A percentile compares a stretch with the other conserved stretches of the same genome.
Conservation (phyloP, 2,329 filamentous ascomycete genomes). For the Dactylellina sp. region DNA sequence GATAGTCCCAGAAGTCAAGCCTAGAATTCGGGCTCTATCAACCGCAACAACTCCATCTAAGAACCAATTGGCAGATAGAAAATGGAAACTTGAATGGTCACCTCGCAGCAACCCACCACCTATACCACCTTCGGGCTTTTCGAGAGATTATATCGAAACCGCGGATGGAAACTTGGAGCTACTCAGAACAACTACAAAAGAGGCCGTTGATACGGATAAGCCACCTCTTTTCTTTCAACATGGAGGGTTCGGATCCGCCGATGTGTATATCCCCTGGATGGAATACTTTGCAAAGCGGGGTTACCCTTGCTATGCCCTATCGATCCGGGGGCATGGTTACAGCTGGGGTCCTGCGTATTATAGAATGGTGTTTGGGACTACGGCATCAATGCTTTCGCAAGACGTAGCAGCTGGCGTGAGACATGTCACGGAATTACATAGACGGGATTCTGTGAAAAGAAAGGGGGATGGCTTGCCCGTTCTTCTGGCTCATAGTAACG, state of each 20-base stretch:
- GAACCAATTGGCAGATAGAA: slow-evolving; percentile 10
- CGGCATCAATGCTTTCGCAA: slow-evolving; percentile 52
- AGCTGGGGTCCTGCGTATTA: slow-evolving; percentile 68
- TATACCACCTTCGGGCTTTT: slow-evolving; percentile 9
- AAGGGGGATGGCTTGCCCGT: slow-evolving; percentile 58
- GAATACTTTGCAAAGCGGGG: slow-evolving; percentile 65
- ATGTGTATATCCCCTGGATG: slow-evolving; percentile 70
- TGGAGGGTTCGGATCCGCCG: slow-evolving; percentile 67
- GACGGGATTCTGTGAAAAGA: slow-evolving; percentile 61
- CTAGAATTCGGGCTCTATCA: neutral
- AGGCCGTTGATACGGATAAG: slow-evolving; percentile 10
- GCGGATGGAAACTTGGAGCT: slow-evolving; percentile 31
- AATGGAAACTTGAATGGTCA: slow-evolving; percentile 47
- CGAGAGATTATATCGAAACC: slow-evolving; percentile 34
- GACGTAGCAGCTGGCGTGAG: slow-evolving; percentile 63
- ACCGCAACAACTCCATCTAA: neutral
- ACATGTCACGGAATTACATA: slow-evolving; percentile 66
- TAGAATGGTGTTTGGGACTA: slow-evolving; percentile 49
- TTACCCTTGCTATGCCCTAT: slow-evolving; percentile 69
- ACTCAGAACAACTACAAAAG: slow-evolving; percentile 21
- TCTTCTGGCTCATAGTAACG: slow-evolving; percentile 69
- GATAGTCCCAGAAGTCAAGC: neutral
- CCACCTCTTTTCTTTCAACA: slow-evolving; percentile 42
- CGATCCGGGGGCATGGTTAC: slow-evolving; percentile 68
- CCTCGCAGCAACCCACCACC: slow-evolving; percentile 18